Base-by-base conservation (phyloP, 1,284 basidiomycete species). In the Melampsora americana region DNA sequence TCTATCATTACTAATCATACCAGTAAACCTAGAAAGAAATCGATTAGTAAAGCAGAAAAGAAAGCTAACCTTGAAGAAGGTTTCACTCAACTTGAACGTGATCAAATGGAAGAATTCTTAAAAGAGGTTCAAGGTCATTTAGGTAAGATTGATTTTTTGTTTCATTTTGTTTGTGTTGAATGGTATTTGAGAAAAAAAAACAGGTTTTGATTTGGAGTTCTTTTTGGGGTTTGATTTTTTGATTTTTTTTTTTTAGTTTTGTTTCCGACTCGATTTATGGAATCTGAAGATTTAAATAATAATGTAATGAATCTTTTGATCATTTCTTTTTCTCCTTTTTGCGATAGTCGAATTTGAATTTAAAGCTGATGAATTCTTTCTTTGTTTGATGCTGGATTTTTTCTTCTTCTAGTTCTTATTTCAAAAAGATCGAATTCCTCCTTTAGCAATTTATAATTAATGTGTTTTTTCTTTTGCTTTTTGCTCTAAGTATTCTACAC, bases 81-180 rank as follows among this genome's bases (percentile, higher is more conserved):
- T n/a, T 81, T 82, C 77, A 87, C 88, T 1, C 83, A 86, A 16
- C 89, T 90, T 74, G 88, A 91, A 0, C 91, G 88, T 78, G 90
- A 90, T 50, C 90, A 92, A 81, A 95, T 96, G 93, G 93, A 95
- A 83, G 86, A 86, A 69, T 82, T 93, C 50, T 82, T 97, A 77
- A 85, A 86, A 39, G 88, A 93, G 79, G 80, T 92, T 18, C 87
- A 89, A 79, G 94, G 94, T 0, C 91, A 94, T 83, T 85, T 97
- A 56, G 92, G 92, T 92, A 80, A 80, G 87, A 82, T 28, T 12
- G 50, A n/a, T n/a, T n/a, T n/a, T n/a, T n/a, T n/a, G n/a, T n/a
- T n/a, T n/a, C n/a, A n/a, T n/a, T n/a, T n/a, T n/a, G n/a, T n/a
- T n/a, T n/a, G n/a, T n/a, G n/a, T n/a, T n/a, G n/a, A n/a, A n/a